A percentile compares a stretch with the other conserved stretches of the same genome.
Conservation (phyloP, 306 rosid species). For the Ochetophila trinervis region DNA sequence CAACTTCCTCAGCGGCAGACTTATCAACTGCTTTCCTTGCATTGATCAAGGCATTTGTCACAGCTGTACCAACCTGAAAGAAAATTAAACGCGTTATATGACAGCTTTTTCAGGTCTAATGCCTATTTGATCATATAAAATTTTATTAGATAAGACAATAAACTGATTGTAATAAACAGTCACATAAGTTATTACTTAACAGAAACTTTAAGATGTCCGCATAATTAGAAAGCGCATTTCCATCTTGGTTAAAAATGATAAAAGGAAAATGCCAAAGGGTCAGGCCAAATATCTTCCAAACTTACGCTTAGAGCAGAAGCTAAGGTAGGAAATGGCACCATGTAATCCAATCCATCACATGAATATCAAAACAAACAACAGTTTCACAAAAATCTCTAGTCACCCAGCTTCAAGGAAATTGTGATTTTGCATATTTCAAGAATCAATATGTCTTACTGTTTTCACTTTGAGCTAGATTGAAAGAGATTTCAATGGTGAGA, state of each 20-base stretch:
- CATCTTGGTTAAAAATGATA: too few species aligned
- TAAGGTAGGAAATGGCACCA: not conserved
- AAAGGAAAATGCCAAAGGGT: not conserved
- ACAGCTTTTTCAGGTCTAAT: not conserved
- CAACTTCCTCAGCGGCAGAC: slow-evolving; percentile 56
- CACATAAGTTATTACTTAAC: not conserved
- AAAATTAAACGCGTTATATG: slow-evolving; percentile 14
- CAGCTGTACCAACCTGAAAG: slow-evolving; percentile 68
- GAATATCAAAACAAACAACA: not conserved
- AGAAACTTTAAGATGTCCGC: too few species aligned
- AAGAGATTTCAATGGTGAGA: too few species aligned
- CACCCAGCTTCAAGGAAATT: too few species aligned
- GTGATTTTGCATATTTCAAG: too few species aligned
- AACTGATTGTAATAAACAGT: not conserved
- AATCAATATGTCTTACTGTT: too few species aligned
- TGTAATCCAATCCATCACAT: not conserved
- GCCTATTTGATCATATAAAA: not conserved
- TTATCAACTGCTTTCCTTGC: slow-evolving; percentile 81
- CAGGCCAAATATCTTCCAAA: too few species aligned
- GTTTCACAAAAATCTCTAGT: too few species aligned
- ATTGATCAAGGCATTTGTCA: slow-evolving; percentile 82
- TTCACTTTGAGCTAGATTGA: too few species aligned
- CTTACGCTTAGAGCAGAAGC: too few species aligned
- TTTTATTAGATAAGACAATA: not conserved
- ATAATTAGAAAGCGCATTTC: too few species aligned